Conservation (phyloP, 2,329 filamentous ascomycete species). For the Bimuria novae-zelandiae region DNA sequence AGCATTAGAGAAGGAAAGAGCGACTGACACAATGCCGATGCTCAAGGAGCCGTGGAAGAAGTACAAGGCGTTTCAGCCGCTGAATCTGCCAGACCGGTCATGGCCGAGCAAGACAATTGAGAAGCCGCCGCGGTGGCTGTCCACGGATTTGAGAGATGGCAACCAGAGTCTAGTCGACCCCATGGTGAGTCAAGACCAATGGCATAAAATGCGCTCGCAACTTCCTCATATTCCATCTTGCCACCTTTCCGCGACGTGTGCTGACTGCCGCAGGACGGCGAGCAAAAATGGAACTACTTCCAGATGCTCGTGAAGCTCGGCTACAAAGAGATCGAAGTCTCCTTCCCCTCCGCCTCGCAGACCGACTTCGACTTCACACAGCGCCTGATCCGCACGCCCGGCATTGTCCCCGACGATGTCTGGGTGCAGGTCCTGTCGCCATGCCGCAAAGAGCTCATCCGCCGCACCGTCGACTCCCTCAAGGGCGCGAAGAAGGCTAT, state of each 20-base stretch:
- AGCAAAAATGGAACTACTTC: constrained; percentile 95
- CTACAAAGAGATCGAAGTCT: constrained; percentile 97
- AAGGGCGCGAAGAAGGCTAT: constrained; percentile 91
- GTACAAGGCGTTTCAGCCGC: constrained; percentile 71
- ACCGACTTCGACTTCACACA: constrained; percentile 96
- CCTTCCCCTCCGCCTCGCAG: constrained; percentile 91
- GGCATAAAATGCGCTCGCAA: neutral
- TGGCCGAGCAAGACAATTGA: constrained; percentile 84
- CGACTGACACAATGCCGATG: constrained; percentile 48
- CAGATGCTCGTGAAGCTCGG: constrained; percentile 89
- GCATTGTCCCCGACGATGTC: constrained; percentile 83
- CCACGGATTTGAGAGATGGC: constrained; percentile 85
- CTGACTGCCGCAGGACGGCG: constrained; percentile 68
- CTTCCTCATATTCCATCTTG: neutral
- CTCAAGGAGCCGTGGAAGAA: constrained; percentile 78
- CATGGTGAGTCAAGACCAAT: constrained; percentile 73
- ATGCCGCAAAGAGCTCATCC: constrained; percentile 89
- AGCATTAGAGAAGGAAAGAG: neutral
- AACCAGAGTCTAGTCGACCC: constrained; percentile 93
- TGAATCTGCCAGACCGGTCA: constrained; percentile 72
- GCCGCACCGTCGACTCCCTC: constrained; percentile 84
- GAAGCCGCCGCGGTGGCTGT: constrained; percentile 88
- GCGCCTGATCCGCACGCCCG: constrained; percentile 81
- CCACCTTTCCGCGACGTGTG: neutral
- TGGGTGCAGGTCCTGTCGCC: constrained; percentile 91